Evolutionary conservation across 345 rosid species (phyloP), one percentile per base, ranked within the genome.

Genomic region (Limnanthes douglasii): DNA sequence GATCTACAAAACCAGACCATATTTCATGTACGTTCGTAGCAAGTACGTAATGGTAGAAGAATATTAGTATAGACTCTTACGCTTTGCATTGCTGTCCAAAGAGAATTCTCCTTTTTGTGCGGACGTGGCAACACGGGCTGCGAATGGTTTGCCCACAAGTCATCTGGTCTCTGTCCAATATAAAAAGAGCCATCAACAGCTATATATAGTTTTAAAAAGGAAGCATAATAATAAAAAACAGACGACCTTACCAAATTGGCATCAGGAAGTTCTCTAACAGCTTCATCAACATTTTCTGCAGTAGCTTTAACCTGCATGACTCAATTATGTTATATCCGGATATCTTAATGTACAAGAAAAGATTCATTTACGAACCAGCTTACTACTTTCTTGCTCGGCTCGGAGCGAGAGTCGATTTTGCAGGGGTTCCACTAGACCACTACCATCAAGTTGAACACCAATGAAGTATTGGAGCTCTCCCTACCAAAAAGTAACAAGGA

Each of bases 381-480:
- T 90, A 31, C 86, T 43, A 62, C 95, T 65, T 54, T 62, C 67
- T 22, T 10, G 60, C 64, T 90, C 95, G 35, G 94, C 61, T 42
- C 8, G 18, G 54, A 73, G 95, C 14, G 95, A 90, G 41, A 90
- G 83, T 34, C 94, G 82, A 51, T 61, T 90, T 32, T 59, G 30
- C 19, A 84, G 48, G 28, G 94, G 98, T 62, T 83, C 98, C 43
- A 90, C 59, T 44, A 79, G 94, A 48, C 79, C 86, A 49, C 95
- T 79, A 51, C 98, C 98, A 59, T 90, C 98, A 19, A 90, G 81
- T 56, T 90, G 98, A 50, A 83, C 98, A 48, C 98, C 98, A 15
- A 90, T 79, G 72, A 90, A 90, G 62, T 90, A 90, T 62, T 90
- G 98, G 51, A 90, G 94, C 72, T 90, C 98, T 31, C 94, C 98